Evolutionary conservation across 108 stramenopile genomes (phyloP).

Genomic region (Nannochloropsis gaditana): DNA sequence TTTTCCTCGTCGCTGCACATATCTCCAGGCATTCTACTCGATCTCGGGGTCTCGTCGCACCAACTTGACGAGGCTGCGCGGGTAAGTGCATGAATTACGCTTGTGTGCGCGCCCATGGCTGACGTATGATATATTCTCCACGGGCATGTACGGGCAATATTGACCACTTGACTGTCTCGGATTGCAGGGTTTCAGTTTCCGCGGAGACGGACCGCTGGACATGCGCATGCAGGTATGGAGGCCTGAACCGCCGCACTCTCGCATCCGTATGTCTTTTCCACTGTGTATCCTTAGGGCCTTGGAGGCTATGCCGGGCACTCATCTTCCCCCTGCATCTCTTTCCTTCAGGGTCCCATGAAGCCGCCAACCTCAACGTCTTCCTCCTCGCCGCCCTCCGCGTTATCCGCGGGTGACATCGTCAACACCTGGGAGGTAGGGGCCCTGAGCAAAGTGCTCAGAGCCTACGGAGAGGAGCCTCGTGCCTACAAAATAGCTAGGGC

Average conservation of each 20-base stretch:
- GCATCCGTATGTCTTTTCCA: no score
- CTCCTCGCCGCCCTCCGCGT: not conserved
- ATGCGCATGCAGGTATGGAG: conserved; percentile 43
- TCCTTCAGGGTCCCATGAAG: not conserved
- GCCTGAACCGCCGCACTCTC: not conserved
- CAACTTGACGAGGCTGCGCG: conserved; percentile 34
- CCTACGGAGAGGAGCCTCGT: not conserved
- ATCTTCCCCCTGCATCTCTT: not conserved
- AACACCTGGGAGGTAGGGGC: conserved; percentile 11
- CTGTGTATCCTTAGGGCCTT: not conserved
- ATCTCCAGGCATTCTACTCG: conserved; percentile 33
- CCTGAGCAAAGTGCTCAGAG: not conserved
- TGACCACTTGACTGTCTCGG: not conserved
- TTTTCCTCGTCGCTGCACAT: not conserved
- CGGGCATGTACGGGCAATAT: no score
- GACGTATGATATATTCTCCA: no score
- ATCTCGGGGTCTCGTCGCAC: conserved; percentile 48
- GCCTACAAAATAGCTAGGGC: conserved; percentile 33
- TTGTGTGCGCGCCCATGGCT: no score
- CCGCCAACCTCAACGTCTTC: not conserved
- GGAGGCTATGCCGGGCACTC: not conserved
- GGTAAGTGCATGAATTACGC: not conserved
- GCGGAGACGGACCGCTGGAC: conserved; percentile 48
- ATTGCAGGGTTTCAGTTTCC: conserved; percentile 41
- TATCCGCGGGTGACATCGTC: not conserved